Conservation (phyloP, 2,329 filamentous ascomycete species). For the Cryphonectria radicalis region DNA sequence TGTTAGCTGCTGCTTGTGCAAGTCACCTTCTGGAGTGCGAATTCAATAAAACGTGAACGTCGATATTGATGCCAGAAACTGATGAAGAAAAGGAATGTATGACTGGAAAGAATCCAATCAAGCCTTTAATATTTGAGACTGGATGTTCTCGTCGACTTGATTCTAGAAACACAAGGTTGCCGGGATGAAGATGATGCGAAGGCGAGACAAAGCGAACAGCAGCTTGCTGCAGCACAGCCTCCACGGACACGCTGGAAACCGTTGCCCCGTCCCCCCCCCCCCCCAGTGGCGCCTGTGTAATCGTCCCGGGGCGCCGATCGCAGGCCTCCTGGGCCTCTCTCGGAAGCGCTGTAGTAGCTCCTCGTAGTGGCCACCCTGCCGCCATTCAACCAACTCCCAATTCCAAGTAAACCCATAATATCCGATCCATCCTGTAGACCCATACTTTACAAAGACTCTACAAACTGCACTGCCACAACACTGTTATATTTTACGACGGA, state of each 20-base stretch:
- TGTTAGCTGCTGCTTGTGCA: background rate
- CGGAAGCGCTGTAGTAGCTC: background rate
- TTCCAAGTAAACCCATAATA: too few relatives aligned
- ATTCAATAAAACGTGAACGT: background rate
- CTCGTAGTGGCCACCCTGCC: background rate
- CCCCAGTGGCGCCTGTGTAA: background rate
- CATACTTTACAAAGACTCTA: background rate
- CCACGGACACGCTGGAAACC: constrained; percentile 8
- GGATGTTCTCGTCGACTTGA: background rate
- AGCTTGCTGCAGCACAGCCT: constrained; percentile 19
- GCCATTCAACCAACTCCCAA: background rate
- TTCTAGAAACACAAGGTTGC: constrained; percentile 18
- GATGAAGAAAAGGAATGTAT: background rate
- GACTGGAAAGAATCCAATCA: background rate
- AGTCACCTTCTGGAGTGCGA: background rate
- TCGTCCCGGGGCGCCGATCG: constrained; percentile 6
- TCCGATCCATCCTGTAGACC: too few relatives aligned
- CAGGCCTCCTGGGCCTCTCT: constrained; percentile 9
- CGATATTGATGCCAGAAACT: background rate
- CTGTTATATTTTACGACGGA: background rate
- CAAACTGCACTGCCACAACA: constrained; percentile 5
- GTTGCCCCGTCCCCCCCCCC: background rate
- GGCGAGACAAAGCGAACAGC: constrained; percentile 17
- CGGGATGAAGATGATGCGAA: constrained; percentile 9
- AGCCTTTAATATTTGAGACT: constrained; percentile 5